Base-by-base conservation (phyloP, 345 rosid genomes). In the Bruguiera sexangula region DNA sequence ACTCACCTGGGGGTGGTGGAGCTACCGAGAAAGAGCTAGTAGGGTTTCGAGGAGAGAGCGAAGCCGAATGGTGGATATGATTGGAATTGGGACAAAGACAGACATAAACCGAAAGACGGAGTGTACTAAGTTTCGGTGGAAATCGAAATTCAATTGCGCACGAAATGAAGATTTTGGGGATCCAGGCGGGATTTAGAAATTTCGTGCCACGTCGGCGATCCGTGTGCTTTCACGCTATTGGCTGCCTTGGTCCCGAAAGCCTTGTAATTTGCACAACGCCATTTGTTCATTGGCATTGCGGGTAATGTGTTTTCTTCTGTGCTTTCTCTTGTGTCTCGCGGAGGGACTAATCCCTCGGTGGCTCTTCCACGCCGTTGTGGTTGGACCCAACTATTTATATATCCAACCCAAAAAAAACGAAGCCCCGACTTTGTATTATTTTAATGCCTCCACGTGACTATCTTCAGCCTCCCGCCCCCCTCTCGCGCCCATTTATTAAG, bases 141-240 rank as follows among this genome's bases (percentile, higher is more conserved):
- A 89, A 88, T 86, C 83, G 86, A 88, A 88, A 84, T 85, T 85
- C 85, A 85, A 88, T 89, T 85, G 84, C 87, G 83, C 72, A 75
- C 81, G 85, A 84, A 89, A 86, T 83, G 91, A 80, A 83, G 76
- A 75, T 63, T 61, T 68, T 60, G 32, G 30, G 86, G 92, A 87
- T 90, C 90, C 87, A 80, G 87, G 92, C 92, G 96, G 94, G 94
- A 85, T 86, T 85, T 85, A 76, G 76, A 72, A 80, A 69, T 80
- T 76, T 79, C 50, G 50, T 52, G 80, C 85, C 97, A 93, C 65
- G 89, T 93, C 90, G 83, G 7, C 81, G 67, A 88, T 93, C 97
- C 75, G 27, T 4, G 91, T 68, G 79, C 24, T 64, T 24, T 34
- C 0, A n/a, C 2, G 0, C 16, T 0, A 85, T 79, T 83, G 84